These are phyloP conservation scores for Thyridium curvatum DNA, from an alignment of 2,329 filamentous ascomycete species.

Conservation along the genomic window DNA sequence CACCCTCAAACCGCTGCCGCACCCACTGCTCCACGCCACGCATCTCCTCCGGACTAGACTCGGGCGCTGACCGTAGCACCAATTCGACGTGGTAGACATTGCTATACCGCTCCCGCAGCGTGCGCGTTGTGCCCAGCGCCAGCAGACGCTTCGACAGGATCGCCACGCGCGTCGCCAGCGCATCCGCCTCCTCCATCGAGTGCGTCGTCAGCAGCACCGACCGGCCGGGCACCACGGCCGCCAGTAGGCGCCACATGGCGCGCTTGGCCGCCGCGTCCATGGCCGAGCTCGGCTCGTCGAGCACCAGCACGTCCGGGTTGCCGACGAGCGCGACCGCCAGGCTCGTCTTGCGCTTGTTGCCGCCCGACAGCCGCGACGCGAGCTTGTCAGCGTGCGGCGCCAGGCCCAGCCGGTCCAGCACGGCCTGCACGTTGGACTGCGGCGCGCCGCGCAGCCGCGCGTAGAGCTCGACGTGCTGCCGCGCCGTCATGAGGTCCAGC, in stretches of 20 bases:
- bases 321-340: slow-evolving; percentile 89
- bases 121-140: slow-evolving; percentile 69
- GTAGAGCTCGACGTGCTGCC: slow-evolving; percentile 84
- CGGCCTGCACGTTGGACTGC: slow-evolving; percentile 70
- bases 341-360: slow-evolving; percentile 86
- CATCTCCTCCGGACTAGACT: slow-evolving; percentile 66
- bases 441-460: slow-evolving; percentile 74
- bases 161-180: slow-evolving; percentile 73
- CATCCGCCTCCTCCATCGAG: slow-evolving; percentile 92
- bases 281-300: slow-evolving; percentile 84
- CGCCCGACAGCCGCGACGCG: slow-evolving; percentile 75
- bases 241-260: slow-evolving; percentile 86
- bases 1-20: slow-evolving; percentile 49
- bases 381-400: slow-evolving; percentile 64
- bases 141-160: slow-evolving; percentile 85
- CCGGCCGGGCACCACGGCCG: slow-evolving; percentile 67
- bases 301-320: slow-evolving; percentile 77
- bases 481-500: slow-evolving; percentile 84
- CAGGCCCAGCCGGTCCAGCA: slow-evolving; percentile 77
- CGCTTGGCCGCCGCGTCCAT: slow-evolving; percentile 89
- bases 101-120: slow-evolving; percentile 68
- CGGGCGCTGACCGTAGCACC: slow-evolving; percentile 67
- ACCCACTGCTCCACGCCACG: slow-evolving; percentile 62
- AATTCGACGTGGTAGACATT: slow-evolving; percentile 77
- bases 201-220: slow-evolving; percentile 86